Percentiles rank a stretch among this genome's conserved stretches.
phyloP scores from a whole-genome alignment of 768 basidiomycete species.

The Boletales sp. region DNA sequence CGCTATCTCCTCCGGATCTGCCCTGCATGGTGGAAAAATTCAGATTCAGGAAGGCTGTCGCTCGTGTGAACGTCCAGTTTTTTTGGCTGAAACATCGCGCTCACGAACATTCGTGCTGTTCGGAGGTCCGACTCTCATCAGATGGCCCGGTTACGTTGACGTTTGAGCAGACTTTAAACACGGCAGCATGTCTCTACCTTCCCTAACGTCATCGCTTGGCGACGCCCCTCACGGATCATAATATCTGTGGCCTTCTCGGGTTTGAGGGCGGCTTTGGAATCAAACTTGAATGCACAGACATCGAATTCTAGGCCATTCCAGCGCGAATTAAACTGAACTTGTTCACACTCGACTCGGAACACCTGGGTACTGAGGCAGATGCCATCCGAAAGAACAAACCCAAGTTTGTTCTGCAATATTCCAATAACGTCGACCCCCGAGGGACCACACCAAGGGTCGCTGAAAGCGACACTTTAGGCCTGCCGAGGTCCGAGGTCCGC shows the following conservation, averaged over 20 bases:
- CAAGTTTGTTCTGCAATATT: background rate
- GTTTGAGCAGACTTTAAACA: conserved; percentile 16
- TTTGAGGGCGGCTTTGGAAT: too few relatives aligned
- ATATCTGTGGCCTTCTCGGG: too few relatives aligned
- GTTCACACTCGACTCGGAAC: too few relatives aligned
- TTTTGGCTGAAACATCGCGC: background rate
- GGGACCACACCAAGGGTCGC: conserved; percentile 1
- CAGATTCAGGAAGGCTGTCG: background rate
- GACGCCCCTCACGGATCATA: background rate
- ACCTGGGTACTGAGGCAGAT: background rate
- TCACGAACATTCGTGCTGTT: background rate
- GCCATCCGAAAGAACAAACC: background rate
- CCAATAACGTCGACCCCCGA: background rate
- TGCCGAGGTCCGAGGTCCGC: background rate
- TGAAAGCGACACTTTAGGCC: background rate
- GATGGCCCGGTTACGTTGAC: conserved; percentile 9
- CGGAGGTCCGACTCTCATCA: background rate
- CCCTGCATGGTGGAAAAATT: conserved; percentile 3
- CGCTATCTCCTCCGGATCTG: conserved; percentile 6
- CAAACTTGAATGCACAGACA: too few relatives aligned
- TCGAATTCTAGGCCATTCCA: too few relatives aligned
- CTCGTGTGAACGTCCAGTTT: conserved; percentile 14
- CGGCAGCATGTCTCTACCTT: background rate
- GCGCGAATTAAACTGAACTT: too few relatives aligned
- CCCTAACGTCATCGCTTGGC: background rate